Conservation (phyloP, 495 filamentous ascomycete genomes). For the Pseudevernia furfuracea region DNA sequence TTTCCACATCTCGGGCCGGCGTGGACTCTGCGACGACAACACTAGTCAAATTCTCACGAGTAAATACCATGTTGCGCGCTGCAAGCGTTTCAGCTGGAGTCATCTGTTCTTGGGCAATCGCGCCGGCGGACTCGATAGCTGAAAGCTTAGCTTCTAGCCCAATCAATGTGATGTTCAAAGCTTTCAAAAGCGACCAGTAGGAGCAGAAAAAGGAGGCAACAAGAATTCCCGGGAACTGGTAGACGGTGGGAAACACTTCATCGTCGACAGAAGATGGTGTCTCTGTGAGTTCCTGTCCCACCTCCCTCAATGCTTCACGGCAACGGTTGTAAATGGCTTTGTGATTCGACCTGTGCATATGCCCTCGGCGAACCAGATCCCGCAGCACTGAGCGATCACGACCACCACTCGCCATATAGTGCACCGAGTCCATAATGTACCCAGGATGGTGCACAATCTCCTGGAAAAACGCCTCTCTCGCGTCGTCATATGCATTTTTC, state of each 20-base stretch:
- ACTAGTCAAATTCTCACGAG: background rate
- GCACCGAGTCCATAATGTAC: background rate
- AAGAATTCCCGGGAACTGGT: slow-evolving; percentile 7
- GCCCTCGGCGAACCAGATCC: slow-evolving; percentile 7
- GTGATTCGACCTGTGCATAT: slow-evolving; percentile 12
- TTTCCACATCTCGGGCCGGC: background rate
- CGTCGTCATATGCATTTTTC: background rate
- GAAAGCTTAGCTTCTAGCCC: slow-evolving; percentile 17
- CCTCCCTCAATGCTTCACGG: background rate
- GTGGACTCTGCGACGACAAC: background rate
- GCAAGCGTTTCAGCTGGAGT: background rate
- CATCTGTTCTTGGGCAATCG: background rate
- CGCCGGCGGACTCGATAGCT: background rate
- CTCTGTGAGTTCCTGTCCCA: background rate
- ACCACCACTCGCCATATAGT: background rate
- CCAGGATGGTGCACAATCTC: slow-evolving; percentile 5
- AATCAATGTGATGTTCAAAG: slow-evolving; percentile 16
- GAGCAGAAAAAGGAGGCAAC: slow-evolving; percentile 7
- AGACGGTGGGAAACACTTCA: slow-evolving; percentile 11
- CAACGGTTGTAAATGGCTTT: background rate
- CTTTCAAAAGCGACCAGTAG: slow-evolving; percentile 10
- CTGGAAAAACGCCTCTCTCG: slow-evolving; percentile 18
- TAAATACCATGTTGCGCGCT: background rate
- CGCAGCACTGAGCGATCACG: background rate
- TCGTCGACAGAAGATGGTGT: slow-evolving; percentile 5